Conservation (phyloP, 352 stramenopile genomes). For the Phytophthora ramorum region DNA sequence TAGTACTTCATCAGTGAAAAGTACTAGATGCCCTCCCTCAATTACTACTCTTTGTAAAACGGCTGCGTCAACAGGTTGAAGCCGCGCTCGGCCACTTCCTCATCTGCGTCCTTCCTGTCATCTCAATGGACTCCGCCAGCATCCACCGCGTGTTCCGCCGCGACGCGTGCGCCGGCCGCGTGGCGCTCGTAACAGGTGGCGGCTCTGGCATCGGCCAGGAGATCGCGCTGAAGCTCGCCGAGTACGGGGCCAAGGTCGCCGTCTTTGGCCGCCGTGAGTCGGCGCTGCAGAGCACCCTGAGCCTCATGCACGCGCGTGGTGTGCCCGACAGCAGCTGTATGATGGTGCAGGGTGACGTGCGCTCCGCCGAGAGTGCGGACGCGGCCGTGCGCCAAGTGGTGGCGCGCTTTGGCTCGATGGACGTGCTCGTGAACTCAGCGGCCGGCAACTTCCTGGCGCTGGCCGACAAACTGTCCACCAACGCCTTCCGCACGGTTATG, state of each 20-base stretch:
- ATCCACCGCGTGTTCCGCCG: constrained; percentile 64
- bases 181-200: constrained; percentile 94
- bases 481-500: constrained; percentile 96
- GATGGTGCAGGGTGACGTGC: constrained; percentile 83
- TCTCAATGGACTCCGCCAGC: constrained; percentile 57
- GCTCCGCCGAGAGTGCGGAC: constrained; percentile 79
- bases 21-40: neutral
- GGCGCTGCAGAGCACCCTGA: constrained; percentile 90
- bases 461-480: constrained; percentile 89
- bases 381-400: constrained; percentile 82
- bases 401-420: constrained; percentile 83
- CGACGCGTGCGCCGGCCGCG: constrained; percentile 62
- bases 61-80: constrained; percentile 8
- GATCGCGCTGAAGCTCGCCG: constrained; percentile 91
- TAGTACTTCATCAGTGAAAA: neutral
- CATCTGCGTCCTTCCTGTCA: neutral
- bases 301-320: constrained; percentile 52
- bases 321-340: constrained; percentile 43
- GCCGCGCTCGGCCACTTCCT: neutral
- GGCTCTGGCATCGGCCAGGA: constrained; percentile 96
- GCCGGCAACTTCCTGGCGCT: constrained; percentile 95
- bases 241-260: constrained; percentile 92
- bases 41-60: neutral
- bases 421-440: constrained; percentile 95
- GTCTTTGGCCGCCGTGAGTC: constrained; percentile 93